A percentile compares a stretch with the other conserved stretches of the same genome.
Conservation (phyloP, 1,284 basidiomycete genomes). For the Thelephora terrestris region DNA sequence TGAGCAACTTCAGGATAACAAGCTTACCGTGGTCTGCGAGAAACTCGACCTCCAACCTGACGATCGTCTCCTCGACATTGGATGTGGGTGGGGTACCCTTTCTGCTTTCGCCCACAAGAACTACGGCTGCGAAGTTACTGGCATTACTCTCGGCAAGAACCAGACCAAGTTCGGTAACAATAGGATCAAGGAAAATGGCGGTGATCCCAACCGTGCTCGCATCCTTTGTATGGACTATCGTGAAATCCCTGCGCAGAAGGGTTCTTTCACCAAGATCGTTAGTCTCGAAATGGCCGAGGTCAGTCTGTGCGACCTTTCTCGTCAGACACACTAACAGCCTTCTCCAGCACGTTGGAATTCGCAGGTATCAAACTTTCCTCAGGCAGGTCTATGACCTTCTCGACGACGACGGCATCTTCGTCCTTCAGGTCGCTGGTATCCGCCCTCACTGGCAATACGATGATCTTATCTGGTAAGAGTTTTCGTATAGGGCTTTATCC, state of each 20-base stretch:
- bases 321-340: constrained; percentile 4
- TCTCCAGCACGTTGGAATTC: constrained; percentile 82
- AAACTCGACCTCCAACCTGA: constrained; percentile 84
- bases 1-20: constrained; percentile 98
- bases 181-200: constrained; percentile 66
- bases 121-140: constrained; percentile 90
- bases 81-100: constrained; percentile 98
- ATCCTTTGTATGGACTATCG: constrained; percentile 95
- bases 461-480: constrained; percentile 82
- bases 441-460: constrained; percentile 96
- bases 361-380: constrained; percentile 87
- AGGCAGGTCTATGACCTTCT: constrained; percentile 88
- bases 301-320: constrained; percentile 8
- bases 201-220: constrained; percentile 64
- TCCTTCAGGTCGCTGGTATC: constrained; percentile 94
- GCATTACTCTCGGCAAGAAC: constrained; percentile 87
- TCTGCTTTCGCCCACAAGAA: constrained; percentile 95
- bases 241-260: constrained; percentile 76
- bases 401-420: constrained; percentile 90
- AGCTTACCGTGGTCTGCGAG: constrained; percentile 89
- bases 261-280: constrained; percentile 90
- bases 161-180: constrained; percentile 91
- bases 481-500: neutral
- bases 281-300: constrained; percentile 98
- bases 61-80: constrained; percentile 82